phyloP scores from a whole-genome alignment of 2,329 filamentous ascomycete species.

The Magnaporthiopsis incrustans region DNA sequence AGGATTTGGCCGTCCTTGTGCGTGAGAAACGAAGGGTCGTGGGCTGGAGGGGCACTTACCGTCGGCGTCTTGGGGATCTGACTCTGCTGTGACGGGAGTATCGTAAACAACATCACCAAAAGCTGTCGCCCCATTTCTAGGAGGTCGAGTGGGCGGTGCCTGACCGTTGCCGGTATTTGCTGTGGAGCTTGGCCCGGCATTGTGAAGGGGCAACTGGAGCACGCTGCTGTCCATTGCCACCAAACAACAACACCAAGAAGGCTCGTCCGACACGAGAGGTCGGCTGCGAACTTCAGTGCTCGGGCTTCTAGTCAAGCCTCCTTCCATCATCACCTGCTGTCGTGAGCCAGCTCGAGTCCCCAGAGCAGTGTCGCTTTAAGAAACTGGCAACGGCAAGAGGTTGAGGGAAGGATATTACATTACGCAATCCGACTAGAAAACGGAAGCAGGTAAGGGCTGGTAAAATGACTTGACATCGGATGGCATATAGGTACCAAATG shows the following conservation, averaged over 20 bases:
- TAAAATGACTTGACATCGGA: no score
- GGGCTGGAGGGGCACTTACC: neutral
- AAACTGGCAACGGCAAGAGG: no score
- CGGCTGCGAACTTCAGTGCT: no score
- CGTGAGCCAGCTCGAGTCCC: no score
- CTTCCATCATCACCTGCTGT: neutral
- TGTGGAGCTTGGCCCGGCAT: neutral
- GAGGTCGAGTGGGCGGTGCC: neutral
- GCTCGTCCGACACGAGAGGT: no score
- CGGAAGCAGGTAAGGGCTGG: no score
- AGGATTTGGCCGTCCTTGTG: neutral
- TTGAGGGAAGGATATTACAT: no score
- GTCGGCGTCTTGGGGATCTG: neutral
- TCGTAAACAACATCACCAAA: neutral
- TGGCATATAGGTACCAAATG: no score
- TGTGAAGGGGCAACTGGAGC: neutral
- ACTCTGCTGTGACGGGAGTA: neutral
- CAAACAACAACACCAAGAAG: neutral
- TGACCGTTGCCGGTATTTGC: neutral
- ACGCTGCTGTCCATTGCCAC: neutral
- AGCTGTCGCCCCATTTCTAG: neutral
- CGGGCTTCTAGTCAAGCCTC: neutral
- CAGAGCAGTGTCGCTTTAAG: no score
- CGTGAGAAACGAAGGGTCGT: neutral
- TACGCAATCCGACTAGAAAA: no score